Evolutionary conservation across 805 yeast species (phyloP), one percentile per base, ranked within the genome.

Genomic region (Candida quercuum): DNA sequence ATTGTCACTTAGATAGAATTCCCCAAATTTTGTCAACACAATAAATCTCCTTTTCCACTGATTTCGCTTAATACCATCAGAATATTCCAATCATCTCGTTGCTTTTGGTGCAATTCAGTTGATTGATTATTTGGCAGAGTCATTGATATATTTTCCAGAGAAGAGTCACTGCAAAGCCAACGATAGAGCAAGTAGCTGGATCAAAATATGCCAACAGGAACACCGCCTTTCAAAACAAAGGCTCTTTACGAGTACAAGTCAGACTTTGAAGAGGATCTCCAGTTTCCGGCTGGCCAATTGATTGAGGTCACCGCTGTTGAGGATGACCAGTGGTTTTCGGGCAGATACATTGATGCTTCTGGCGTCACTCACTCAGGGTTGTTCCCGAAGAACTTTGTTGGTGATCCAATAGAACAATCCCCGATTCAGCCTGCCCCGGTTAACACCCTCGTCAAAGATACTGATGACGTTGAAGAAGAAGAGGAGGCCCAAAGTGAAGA

Each of bases 311-410:
- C 81, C 5, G 77, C 75, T 27, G 69, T 86, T 37, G 96, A 87
- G 48, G 97, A 91, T 58, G 95, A 80, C 6, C 96, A 89, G 45
- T 93, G 98, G 98, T 83, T 76, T 54, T 66, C 73, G 28, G 99
- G 99, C 3, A 63, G 69, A 5, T 83, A 73, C 49, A 52, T 51
- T 3, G 72, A 64, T 42, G 26, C 40, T 1, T 29, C 38, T 15
- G 86, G 86, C 5, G 52, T 45, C 9, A 30, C 48, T 19, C 60
- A 63, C 32, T 60, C 73, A 16, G 99, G 99, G 7, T 80, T 89
- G 65, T 93, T 93, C 51, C 99, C 99, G 4, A 76, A 74, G 56
- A 78, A 77, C 53, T 91, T 86, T 64, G 98, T 91, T 5, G 76
- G 43, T 14, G 51, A 33, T 4, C 39, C 43, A 14, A 40, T 46